Conservation (phyloP, 768 basidiomycete species). For the Mycena vitilis region DNA sequence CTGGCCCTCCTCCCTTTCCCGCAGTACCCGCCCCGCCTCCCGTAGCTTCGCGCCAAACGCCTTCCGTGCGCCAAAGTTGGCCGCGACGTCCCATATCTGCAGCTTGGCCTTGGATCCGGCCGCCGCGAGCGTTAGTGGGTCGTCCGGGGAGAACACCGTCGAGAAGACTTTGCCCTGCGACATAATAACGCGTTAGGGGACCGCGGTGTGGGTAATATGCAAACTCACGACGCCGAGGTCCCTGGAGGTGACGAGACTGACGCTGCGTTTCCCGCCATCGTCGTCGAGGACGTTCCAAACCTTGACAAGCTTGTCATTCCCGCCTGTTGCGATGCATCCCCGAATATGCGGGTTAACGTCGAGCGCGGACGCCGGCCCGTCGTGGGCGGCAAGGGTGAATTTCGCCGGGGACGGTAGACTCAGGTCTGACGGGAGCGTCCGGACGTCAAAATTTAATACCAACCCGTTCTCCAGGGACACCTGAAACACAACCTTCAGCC, state of each 20-base stretch:
- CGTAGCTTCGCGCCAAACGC: slow-evolving; percentile 84
- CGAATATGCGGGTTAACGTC: slow-evolving; percentile 92
- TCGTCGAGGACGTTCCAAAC: slow-evolving; percentile 92
- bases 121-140: slow-evolving; percentile 92
- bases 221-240: slow-evolving; percentile 88
- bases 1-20: slow-evolving; percentile 64
- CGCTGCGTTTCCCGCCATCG: slow-evolving; percentile 72
- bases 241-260: slow-evolving; percentile 86
- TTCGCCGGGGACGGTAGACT: slow-evolving; percentile 69
- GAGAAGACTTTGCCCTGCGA: slow-evolving; percentile 51
- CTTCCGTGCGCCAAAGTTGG: slow-evolving; percentile 85
- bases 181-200: slow-evolving; percentile 14
- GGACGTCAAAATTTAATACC: slow-evolving; percentile 91
- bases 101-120: slow-evolving; percentile 94
- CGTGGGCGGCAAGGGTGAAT: slow-evolving; percentile 83
- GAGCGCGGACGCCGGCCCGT: slow-evolving; percentile 88
- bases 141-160: slow-evolving; percentile 90
- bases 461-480: slow-evolving; percentile 96
- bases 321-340: slow-evolving; percentile 94
- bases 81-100: slow-evolving; percentile 95
- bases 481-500: slow-evolving; percentile 49
- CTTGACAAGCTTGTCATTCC: slow-evolving; percentile 95
- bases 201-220: background rate
- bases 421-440: slow-evolving; percentile 81
- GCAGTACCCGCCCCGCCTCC: slow-evolving; percentile 74